Evolutionary conservation across 2,329 filamentous ascomycete genomes (phyloP).

Genomic region (Xylaria sp.): DNA sequence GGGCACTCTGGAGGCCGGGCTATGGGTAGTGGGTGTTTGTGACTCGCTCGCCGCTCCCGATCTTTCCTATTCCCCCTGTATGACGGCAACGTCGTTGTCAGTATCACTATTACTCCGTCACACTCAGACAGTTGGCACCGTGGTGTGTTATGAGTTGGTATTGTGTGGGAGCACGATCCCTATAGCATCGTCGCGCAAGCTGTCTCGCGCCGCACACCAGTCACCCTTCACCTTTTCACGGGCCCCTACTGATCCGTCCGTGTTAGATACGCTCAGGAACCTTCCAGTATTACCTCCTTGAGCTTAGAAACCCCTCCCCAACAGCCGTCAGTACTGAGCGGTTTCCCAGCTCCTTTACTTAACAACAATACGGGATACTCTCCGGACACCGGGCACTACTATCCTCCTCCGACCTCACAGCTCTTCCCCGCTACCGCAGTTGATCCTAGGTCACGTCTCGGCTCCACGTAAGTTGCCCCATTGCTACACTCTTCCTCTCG

Average conservation of each 20-base stretch:
- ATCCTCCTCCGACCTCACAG: constrained; percentile 48
- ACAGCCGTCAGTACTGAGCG: constrained; percentile 55
- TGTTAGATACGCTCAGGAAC: constrained; percentile 60
- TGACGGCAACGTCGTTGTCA: constrained; percentile 49
- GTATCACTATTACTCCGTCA: constrained; percentile 48
- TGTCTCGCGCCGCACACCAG: constrained; percentile 39
- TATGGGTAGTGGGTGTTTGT: constrained; percentile 40
- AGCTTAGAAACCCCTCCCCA: constrained; percentile 59
- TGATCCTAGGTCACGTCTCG: constrained; percentile 60
- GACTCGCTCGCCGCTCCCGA: constrained; percentile 47
- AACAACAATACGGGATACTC: constrained; percentile 55
- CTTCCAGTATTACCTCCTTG: constrained; percentile 55
- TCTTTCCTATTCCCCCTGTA: constrained; percentile 46
- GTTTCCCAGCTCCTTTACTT: constrained; percentile 58
- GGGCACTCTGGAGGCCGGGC: constrained; percentile 13
- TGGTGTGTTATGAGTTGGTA: constrained; percentile 32
- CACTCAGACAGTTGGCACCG: constrained; percentile 37
- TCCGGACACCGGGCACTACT: constrained; percentile 52
- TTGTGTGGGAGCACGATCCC: constrained; percentile 46
- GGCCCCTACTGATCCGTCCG: constrained; percentile 43
- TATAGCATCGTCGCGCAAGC: constrained; percentile 43
- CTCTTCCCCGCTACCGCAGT: constrained; percentile 49
- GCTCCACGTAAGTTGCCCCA: constrained; percentile 57
- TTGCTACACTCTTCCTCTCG: constrained; percentile 14
- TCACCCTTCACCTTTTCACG: constrained; percentile 37